Percentiles rank a stretch among this genome's conserved stretches.
Conservation (phyloP, 2,329 filamentous ascomycete species). For the Cyclaneusma minus region DNA sequence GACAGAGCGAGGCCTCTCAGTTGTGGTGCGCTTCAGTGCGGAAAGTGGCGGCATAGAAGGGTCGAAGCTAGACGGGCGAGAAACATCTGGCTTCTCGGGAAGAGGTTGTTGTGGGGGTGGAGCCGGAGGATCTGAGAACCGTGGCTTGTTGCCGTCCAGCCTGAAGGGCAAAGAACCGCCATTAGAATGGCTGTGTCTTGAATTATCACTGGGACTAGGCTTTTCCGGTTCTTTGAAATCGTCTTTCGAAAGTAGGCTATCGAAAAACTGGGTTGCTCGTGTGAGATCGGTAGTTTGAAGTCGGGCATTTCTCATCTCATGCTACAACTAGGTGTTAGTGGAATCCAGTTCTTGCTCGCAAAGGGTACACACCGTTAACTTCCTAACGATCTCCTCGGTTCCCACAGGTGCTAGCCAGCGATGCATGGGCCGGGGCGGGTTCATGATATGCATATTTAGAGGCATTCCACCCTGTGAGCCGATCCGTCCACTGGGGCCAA, state of each 20-base stretch:
- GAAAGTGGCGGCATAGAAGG: conserved; percentile 31
- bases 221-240: conserved; percentile 43
- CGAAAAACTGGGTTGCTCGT: conserved; percentile 69
- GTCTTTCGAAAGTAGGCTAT: conserved; percentile 60
- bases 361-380: conserved; percentile 20
- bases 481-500: conserved; percentile 43
- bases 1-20: conserved; percentile 54
- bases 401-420: conserved; percentile 82
- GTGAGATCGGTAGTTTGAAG: conserved; percentile 77
- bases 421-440: conserved; percentile 60
- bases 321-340: conserved; percentile 31
- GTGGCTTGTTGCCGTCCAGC: conserved; percentile 60
- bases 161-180: conserved; percentile 34
- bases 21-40: conserved; percentile 61
- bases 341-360: neutral
- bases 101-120: conserved; percentile 86
- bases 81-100: conserved; percentile 77
- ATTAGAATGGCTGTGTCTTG: conserved; percentile 30
- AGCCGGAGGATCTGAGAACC: conserved; percentile 85
- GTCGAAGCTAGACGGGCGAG: conserved; percentile 28
- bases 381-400: conserved; percentile 88
- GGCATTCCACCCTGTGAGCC: conserved; percentile 35
- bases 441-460: conserved; percentile 36
- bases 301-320: conserved; percentile 79
- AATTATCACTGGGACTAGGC: conserved; percentile 28